Evolutionary conservation across 2,329 filamentous ascomycete species (phyloP).

Genomic region (Amesomyces nigricolor): DNA sequence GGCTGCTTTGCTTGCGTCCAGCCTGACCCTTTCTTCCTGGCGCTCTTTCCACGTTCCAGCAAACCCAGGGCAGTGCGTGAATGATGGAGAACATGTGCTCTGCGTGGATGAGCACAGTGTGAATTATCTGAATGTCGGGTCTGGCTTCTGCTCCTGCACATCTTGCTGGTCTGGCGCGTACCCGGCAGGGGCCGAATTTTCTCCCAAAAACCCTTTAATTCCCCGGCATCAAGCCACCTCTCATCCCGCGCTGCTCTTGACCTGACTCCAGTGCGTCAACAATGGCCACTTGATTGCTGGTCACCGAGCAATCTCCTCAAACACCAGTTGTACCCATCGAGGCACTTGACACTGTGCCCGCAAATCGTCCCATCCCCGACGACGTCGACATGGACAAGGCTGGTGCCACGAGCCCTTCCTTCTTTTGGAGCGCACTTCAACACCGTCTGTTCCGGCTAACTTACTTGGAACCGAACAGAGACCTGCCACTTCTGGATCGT

Average conservation of each 20-base stretch:
- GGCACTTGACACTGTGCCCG: not conserved
- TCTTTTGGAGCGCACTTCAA: too few relatives aligned
- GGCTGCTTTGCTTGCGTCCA: not conserved
- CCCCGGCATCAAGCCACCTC: constrained; percentile 4
- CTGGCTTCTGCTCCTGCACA: constrained; percentile 4
- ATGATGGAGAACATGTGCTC: constrained; percentile 8
- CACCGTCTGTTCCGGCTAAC: too few relatives aligned
- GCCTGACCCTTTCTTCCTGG: not conserved
- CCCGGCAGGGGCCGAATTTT: not conserved
- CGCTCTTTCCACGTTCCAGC: not conserved
- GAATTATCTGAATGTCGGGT: constrained; percentile 20
- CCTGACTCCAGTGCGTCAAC: not conserved
- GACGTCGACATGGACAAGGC: too few relatives aligned
- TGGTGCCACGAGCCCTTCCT: too few relatives aligned
- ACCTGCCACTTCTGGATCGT: too few relatives aligned
- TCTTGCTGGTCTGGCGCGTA: constrained; percentile 5
- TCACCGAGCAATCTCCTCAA: not conserved
- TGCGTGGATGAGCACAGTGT: constrained; percentile 12
- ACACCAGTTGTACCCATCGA: not conserved
- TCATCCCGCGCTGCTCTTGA: not conserved
- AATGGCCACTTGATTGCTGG: not conserved
- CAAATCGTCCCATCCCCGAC: too few relatives aligned
- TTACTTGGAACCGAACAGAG: too few relatives aligned
- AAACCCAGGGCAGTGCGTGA: not conserved
- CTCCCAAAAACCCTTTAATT: constrained; percentile 20